Evolutionary conservation across 140 eudicot genomes (phyloP), one percentile per base, ranked within the genome.

Genomic region (Erigeron philadelphicus): DNA sequence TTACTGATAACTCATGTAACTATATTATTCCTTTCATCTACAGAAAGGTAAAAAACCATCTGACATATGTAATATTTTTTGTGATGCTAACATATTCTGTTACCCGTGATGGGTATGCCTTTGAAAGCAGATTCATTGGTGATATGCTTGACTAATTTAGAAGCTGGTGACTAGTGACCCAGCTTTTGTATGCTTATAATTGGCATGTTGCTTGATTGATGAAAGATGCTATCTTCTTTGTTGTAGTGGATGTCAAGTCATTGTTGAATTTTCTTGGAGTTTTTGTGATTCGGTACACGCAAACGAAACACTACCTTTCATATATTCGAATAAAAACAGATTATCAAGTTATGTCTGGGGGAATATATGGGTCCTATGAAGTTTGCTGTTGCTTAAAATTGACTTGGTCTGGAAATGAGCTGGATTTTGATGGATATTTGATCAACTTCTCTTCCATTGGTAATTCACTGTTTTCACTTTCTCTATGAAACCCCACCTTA

Each of bases 201-300:
- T 55, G 66, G 74, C 66, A 42, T 54, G 40, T 65, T 48, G 9
- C 21, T 7, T 65, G 70, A 65, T 18, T 70, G 6, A 40, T 40
- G 0, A 43, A 53, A 59, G 66, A 55, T 69, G 64, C 56, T 55
- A 70, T 56, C 53, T 70, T 56, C 13, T 70, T 70, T 70, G 66
- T 44, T 21, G 43, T 43, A 56, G 56, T 70, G 74, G 21, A 55
- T 70, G 74, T 56, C 74, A 70, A 56, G 54, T 70, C 74, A 41
- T 70, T 56, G 66, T 70, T 70, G 66, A 70, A 18, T 57, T 70
- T 18, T 64, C 69, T 64, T 64, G 16, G 54, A 64, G 69, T 64
- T 42, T 43, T 17, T 16, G 16, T 43, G 17, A 64, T 42, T 60
- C 35, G 38, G 65, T 60, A 60, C 65, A 60, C 44, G 65, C 65